Evolutionary conservation across 352 stramenopile species (phyloP).

Genomic region (Pythium pyrilobum): DNA sequence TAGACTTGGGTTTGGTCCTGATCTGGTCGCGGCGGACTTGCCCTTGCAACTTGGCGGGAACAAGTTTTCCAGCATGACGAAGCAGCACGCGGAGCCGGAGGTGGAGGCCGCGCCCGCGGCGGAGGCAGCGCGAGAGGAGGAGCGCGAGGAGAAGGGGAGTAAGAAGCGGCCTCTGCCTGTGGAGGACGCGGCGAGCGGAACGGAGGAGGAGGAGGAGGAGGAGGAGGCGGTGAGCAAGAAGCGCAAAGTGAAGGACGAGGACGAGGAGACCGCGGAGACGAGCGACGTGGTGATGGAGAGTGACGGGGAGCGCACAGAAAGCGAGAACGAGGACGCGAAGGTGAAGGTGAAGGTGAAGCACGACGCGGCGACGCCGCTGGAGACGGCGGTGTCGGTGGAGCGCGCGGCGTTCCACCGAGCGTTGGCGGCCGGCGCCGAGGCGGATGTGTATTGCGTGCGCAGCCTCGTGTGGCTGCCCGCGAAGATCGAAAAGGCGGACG

Average conservation of each 20-base stretch:
- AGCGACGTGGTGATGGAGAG: constrained; percentile 11
- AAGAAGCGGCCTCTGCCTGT: too few relatives aligned
- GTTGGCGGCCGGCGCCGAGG: constrained; percentile 31
- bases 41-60: too few relatives aligned
- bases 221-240: not conserved
- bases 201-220: too few relatives aligned
- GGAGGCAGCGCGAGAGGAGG: too few relatives aligned
- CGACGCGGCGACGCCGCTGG: not conserved
- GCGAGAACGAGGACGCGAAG: not conserved
- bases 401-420: constrained; percentile 22
- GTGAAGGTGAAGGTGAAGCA: not conserved
- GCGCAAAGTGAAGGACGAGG: not conserved
- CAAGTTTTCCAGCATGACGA: too few relatives aligned
- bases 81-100: too few relatives aligned
- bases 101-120: too few relatives aligned
- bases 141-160: too few relatives aligned
- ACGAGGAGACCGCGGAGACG: not conserved
- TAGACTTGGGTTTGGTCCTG: too few relatives aligned
- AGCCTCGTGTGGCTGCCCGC: constrained; percentile 54
- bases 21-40: too few relatives aligned
- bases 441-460: constrained; percentile 54
- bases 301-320: constrained; percentile 6
- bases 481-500: constrained; percentile 37
- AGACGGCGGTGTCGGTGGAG: not conserved
- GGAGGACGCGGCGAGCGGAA: too few relatives aligned